Evolutionary conservation across 129 eudicot species (phyloP).

Genomic region (Chrysanthemum seticuspe): DNA sequence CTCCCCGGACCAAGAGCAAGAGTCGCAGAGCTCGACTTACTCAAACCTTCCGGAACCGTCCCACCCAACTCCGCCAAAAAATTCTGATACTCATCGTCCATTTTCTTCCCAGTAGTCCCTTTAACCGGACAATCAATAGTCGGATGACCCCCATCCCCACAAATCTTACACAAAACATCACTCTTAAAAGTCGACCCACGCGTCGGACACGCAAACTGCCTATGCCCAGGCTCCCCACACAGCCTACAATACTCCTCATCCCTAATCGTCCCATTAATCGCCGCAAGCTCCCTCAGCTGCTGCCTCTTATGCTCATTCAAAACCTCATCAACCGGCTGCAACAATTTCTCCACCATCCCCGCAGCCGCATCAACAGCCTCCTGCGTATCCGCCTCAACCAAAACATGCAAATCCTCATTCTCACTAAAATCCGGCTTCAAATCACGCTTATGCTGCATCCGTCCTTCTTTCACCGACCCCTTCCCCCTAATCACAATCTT

Average conservation of each 20-base stretch:
- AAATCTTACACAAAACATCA: slow-evolving; percentile 77
- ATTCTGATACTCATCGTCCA: slow-evolving; percentile 87
- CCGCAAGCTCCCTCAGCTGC: slow-evolving; percentile 89
- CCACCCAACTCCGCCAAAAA: slow-evolving; percentile 87
- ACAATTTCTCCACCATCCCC: slow-evolving; percentile 76
- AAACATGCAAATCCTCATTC: slow-evolving; percentile 85
- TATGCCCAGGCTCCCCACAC: slow-evolving; percentile 86
- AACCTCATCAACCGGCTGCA: slow-evolving; percentile 89
- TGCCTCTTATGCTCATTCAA: slow-evolving; percentile 89
- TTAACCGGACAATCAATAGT: slow-evolving; percentile 89
- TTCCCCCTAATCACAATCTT: slow-evolving; percentile 89
- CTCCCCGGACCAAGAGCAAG: slow-evolving; percentile 53
- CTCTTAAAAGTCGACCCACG: slow-evolving; percentile 72
- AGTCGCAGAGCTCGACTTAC: slow-evolving; percentile 36
- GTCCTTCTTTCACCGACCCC: slow-evolving; percentile 81
- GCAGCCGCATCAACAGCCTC: slow-evolving; percentile 88
- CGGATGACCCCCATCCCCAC: slow-evolving; percentile 96
- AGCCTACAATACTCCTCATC: slow-evolving; percentile 80
- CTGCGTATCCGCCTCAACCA: slow-evolving; percentile 87
- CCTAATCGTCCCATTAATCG: slow-evolving; percentile 83
- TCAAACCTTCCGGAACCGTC: slow-evolving; percentile 55
- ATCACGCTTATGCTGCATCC: slow-evolving; percentile 73
- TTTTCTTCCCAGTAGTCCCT: slow-evolving; percentile 77
- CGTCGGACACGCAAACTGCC: slow-evolving; percentile 82
- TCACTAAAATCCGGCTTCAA: slow-evolving; percentile 69